phyloP scores from a whole-genome alignment of 1,139 yeast species.

The Candida pseudoviswanathii region DNA sequence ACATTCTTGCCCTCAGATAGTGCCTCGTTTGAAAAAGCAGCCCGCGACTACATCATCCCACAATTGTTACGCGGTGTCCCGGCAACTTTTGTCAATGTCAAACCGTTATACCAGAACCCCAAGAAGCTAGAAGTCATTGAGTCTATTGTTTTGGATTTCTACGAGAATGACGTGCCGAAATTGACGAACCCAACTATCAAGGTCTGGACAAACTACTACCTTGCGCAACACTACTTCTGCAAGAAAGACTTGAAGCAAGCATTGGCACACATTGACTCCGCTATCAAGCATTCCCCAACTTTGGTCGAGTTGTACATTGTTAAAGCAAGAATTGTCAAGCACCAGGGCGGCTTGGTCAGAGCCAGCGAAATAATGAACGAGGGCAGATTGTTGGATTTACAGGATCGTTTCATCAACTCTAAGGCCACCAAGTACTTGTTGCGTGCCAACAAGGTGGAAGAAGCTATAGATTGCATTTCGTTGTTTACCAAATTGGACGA shows the following conservation, averaged over 20 bases:
- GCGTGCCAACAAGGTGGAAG: slow-evolving; percentile 76
- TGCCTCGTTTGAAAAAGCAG: slow-evolving; percentile 46
- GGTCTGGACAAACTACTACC: slow-evolving; percentile 79
- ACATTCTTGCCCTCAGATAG: slow-evolving; percentile 64
- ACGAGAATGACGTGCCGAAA: slow-evolving; percentile 28
- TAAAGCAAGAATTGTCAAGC: slow-evolving; percentile 81
- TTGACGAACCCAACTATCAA: slow-evolving; percentile 50
- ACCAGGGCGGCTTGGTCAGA: slow-evolving; percentile 55
- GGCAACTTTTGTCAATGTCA: slow-evolving; percentile 82
- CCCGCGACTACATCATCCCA: slow-evolving; percentile 52
- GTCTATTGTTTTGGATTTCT: slow-evolving; percentile 54
- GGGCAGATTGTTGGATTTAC: slow-evolving; percentile 79
- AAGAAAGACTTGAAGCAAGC: slow-evolving; percentile 57
- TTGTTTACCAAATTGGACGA: slow-evolving; percentile 84
- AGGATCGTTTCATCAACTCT: slow-evolving; percentile 89
- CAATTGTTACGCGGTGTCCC: slow-evolving; percentile 86
- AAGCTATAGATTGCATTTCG: slow-evolving; percentile 74
- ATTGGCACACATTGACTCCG: slow-evolving; percentile 56
- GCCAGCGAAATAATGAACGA: slow-evolving; percentile 71
- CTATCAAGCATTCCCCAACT: slow-evolving; percentile 76
- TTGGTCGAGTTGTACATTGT: slow-evolving; percentile 78
- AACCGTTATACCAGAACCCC: slow-evolving; percentile 67
- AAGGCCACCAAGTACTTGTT: slow-evolving; percentile 82
- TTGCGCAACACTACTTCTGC: slow-evolving; percentile 77
- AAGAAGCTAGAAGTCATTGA: slow-evolving; percentile 54